phyloP scores from a whole-genome alignment of 1,139 yeast genomes.

The Nematodospora anomalae region DNA sequence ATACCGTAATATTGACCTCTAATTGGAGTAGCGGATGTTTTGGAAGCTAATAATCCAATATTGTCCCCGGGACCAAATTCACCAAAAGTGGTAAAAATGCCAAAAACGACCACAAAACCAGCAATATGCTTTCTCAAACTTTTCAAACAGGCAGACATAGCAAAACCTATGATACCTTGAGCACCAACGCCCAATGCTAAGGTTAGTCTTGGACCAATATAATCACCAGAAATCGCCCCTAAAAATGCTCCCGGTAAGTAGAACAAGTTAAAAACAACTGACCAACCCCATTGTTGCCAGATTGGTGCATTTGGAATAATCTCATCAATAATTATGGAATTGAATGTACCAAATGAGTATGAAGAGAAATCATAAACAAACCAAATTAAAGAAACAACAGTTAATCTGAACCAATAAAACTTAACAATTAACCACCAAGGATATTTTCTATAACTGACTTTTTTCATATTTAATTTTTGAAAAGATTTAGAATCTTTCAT shows the following conservation, averaged over 20 bases:
- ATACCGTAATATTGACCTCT: conserved; percentile 91
- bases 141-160: conserved; percentile 74
- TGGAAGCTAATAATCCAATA: conserved; percentile 83
- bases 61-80: conserved; percentile 96
- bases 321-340: conserved; percentile 60
- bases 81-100: conserved; percentile 82
- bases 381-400: conserved; percentile 78
- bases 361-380: conserved; percentile 86
- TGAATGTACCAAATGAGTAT: conserved; percentile 85
- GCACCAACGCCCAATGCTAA: conserved; percentile 63
- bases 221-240: conserved; percentile 84
- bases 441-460: conserved; percentile 40
- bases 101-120: conserved; percentile 81
- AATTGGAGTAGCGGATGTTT: conserved; percentile 81
- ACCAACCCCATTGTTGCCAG: conserved; percentile 88
- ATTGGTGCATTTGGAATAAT: conserved; percentile 51
- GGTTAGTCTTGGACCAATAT: conserved; percentile 83
- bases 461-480: conserved; percentile 67
- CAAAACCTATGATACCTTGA: conserved; percentile 82
- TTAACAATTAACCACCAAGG: conserved; percentile 73
- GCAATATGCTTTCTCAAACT: conserved; percentile 61
- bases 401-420: conserved; percentile 81
- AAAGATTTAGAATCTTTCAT: conserved; percentile 74
- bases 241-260: conserved; percentile 86
- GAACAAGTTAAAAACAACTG: conserved; percentile 81